Conservation (phyloP, 805 yeast genomes). For the Candida montana region DNA sequence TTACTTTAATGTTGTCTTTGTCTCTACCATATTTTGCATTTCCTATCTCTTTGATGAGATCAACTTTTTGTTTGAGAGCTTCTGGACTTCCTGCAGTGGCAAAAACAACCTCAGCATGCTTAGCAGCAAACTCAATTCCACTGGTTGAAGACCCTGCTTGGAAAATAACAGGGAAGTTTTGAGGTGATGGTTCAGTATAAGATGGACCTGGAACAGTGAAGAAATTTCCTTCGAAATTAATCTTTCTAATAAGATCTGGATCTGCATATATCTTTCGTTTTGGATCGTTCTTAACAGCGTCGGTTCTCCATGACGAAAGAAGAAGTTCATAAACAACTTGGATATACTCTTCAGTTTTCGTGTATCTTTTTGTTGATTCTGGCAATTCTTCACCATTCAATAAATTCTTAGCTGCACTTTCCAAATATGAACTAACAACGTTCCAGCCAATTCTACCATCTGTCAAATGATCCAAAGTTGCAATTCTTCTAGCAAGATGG, state of each 20-base stretch:
- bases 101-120: conserved; percentile 39
- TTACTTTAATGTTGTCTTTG: conserved; percentile 32
- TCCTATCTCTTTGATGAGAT: conserved; percentile 29
- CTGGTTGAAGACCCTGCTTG: conserved; percentile 41
- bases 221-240: conserved; percentile 34
- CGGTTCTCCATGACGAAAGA: conserved; percentile 34
- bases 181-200: conserved; percentile 38
- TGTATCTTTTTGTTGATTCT: conserved; percentile 33
- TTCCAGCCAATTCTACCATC: conserved; percentile 41
- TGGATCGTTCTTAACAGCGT: conserved; percentile 20
- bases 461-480: conserved; percentile 37
- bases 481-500: conserved; percentile 33
- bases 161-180: conserved; percentile 37
- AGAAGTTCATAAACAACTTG: conserved; percentile 32
- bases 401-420: conserved; percentile 33
- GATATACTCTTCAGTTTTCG: conserved; percentile 34
- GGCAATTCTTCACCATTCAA: conserved; percentile 30
- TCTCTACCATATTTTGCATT: conserved; percentile 30
- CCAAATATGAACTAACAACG: conserved; percentile 35
- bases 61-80: conserved; percentile 25
- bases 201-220: conserved; percentile 37
- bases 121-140: conserved; percentile 39
- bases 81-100: conserved; percentile 31
- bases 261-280: conserved; percentile 27
- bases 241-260: conserved; percentile 31